Percentiles rank a stretch among this genome's conserved stretches.
phyloP scores from a whole-genome alignment of 306 rosid genomes.

The Notholithocarpus densiflorus region DNA sequence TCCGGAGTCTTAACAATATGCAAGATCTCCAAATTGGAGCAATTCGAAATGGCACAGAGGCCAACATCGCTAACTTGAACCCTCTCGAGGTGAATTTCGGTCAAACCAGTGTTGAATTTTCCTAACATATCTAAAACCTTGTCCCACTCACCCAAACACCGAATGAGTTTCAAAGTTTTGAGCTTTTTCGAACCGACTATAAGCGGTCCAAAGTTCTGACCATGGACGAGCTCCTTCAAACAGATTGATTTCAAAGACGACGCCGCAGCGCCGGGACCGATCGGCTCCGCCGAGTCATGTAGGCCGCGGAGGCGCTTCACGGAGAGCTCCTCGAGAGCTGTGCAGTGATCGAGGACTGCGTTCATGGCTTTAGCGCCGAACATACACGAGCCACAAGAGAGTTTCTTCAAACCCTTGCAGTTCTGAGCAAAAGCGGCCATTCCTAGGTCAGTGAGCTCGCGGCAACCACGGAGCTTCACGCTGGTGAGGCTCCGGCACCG shows the following conservation, averaged over 20 bases:
- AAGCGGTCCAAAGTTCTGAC: conserved; percentile 63
- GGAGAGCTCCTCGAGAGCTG: conserved; percentile 63
- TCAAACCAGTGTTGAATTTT: conserved; percentile 30
- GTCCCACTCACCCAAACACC: conserved; percentile 86
- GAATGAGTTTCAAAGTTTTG: conserved; percentile 51
- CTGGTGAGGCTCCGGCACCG: conserved; percentile 60
- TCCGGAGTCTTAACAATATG: conserved; percentile 65
- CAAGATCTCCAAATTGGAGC: conserved; percentile 53
- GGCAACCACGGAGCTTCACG: conserved; percentile 74
- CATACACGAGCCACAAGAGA: conserved; percentile 64
- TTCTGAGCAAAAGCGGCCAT: conserved; percentile 56
- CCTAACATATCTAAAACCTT: conserved; percentile 46
- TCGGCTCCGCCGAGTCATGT: conserved; percentile 36
- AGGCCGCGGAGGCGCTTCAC: conserved; percentile 71
- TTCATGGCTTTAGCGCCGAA: conserved; percentile 62
- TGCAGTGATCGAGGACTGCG: conserved; percentile 50
- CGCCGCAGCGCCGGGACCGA: conserved; percentile 39
- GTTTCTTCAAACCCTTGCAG: conserved; percentile 61
- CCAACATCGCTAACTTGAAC: conserved; percentile 77
- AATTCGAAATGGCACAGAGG: conserved; percentile 54
- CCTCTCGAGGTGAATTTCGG: conserved; percentile 74
- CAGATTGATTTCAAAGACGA: conserved; percentile 57
- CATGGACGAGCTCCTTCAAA: conserved; percentile 62
- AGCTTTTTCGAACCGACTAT: conserved; percentile 60
- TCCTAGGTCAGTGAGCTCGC: conserved; percentile 54